phyloP scores from a whole-genome alignment of 1,284 basidiomycete genomes.

The Takashimella tepidaria region DNA sequence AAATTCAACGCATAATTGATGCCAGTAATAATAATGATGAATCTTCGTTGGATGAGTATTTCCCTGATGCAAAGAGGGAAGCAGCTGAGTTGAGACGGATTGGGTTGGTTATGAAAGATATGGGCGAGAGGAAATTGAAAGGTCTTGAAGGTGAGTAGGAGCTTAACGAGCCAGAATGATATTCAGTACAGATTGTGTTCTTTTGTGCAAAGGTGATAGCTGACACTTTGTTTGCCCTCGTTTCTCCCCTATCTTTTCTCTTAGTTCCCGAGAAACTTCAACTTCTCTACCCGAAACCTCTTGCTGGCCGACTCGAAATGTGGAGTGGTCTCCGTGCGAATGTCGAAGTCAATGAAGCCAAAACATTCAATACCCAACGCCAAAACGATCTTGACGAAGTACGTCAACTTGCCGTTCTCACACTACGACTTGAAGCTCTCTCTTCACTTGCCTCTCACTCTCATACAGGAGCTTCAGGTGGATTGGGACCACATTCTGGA shows the following conservation, averaged over 20 bases:
- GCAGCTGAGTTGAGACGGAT: slow-evolving; percentile 56
- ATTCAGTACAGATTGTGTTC: no score
- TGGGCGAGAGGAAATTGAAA: slow-evolving; percentile 90
- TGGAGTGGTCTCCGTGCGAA: slow-evolving; percentile 50
- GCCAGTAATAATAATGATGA: slow-evolving; percentile 53
- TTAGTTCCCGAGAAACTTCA: slow-evolving; percentile 75
- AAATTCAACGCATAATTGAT: slow-evolving; percentile 57
- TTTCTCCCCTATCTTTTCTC: not conserved
- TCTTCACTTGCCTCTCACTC: slow-evolving; percentile 23
- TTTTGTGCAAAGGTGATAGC: not conserved
- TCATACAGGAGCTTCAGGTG: no score
- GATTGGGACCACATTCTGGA: not conserved
- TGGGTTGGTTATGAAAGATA: slow-evolving; percentile 61
- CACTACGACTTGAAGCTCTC: slow-evolving; percentile 77
- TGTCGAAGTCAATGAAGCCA: slow-evolving; percentile 48
- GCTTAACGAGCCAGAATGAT: not conserved
- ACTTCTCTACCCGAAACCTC: slow-evolving; percentile 70
- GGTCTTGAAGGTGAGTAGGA: slow-evolving; percentile 63
- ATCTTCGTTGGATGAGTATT: slow-evolving; percentile 46
- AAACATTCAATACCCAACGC: slow-evolving; percentile 56
- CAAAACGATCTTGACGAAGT: slow-evolving; percentile 71
- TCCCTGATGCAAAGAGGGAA: slow-evolving; percentile 43
- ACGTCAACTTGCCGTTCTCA: slow-evolving; percentile 67
- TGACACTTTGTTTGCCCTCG: not conserved
- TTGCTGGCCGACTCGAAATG: slow-evolving; percentile 68